Conservation (phyloP, 106 monocot genomes). For the Allium fistulosum region DNA sequence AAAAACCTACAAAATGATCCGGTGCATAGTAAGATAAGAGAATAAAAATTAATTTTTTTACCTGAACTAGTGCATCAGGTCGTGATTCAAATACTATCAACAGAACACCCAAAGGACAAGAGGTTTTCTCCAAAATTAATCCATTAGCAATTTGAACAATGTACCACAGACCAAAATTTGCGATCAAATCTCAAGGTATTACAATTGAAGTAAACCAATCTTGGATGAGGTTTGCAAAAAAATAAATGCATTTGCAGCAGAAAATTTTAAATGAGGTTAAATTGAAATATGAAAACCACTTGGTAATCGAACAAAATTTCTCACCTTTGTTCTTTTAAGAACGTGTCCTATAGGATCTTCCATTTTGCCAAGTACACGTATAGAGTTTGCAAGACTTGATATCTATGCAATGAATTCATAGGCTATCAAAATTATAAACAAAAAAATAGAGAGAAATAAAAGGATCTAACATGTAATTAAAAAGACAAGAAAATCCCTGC, state of each 20-base stretch:
- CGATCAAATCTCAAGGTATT: background rate
- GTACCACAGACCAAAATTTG: background rate
- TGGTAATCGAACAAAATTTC: background rate
- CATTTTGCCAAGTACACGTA: constrained; percentile 77
- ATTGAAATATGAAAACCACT: too few species aligned
- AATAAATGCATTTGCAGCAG: background rate
- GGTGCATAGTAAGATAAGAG: too few species aligned
- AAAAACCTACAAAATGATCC: too few species aligned
- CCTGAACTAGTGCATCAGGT: constrained; percentile 98
- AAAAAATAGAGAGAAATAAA: background rate
- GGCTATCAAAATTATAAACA: background rate
- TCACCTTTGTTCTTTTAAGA: constrained; percentile 64
- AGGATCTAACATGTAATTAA: background rate
- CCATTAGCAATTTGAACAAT: constrained; percentile 65
- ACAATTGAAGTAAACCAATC: background rate
- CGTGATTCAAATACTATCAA: constrained; percentile 95
- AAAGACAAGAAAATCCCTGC: constrained; percentile 27
- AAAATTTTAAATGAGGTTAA: background rate
- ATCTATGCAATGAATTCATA: constrained; percentile 27
- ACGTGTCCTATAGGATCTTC: constrained; percentile 73
- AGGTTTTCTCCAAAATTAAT: constrained; percentile 72
- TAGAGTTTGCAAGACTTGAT: constrained; percentile 75
- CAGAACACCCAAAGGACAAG: constrained; percentile 79
- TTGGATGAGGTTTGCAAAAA: background rate
- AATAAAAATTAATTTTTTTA: constrained; percentile 13